Conservation (phyloP, 345 rosid species). For the Lepidium aucheri region DNA sequence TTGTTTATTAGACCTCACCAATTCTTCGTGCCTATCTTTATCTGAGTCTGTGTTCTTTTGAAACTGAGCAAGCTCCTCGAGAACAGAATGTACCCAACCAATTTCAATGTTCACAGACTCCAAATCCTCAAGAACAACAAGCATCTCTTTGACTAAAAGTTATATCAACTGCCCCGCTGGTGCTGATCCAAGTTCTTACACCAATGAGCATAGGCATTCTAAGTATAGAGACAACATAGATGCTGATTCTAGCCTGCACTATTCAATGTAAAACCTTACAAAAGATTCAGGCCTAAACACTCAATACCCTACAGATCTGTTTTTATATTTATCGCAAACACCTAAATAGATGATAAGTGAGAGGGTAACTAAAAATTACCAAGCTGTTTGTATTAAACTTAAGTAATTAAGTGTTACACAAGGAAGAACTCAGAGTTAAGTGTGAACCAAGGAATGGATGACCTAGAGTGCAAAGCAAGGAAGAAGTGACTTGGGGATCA, state of each 20-base stretch:
- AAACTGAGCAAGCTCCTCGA: slow-evolving; percentile 41
- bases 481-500: too few relatives aligned
- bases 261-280: slow-evolving; percentile 8
- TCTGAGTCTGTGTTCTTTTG: slow-evolving; percentile 33
- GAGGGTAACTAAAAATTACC: slow-evolving; percentile 3
- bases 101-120: slow-evolving; percentile 59
- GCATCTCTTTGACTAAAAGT: slow-evolving; percentile 55
- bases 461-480: too few relatives aligned
- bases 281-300: background rate
- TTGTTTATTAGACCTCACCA: slow-evolving; percentile 34
- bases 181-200: slow-evolving; percentile 59
- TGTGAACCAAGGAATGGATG: too few relatives aligned
- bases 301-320: background rate
- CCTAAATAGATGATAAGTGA: background rate
- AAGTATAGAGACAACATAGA: slow-evolving; percentile 58
- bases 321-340: background rate
- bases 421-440: too few relatives aligned
- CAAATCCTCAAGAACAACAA: slow-evolving; percentile 65
- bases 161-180: slow-evolving; percentile 46
- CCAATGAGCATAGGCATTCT: slow-evolving; percentile 66
- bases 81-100: slow-evolving; percentile 49
- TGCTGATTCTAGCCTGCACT: slow-evolving; percentile 54
- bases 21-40: slow-evolving; percentile 34
- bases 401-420: too few relatives aligned
- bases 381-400: too few relatives aligned